Evolutionary conservation across 768 basidiomycete species (phyloP).

Genomic region (Phanerochaete sordida): DNA sequence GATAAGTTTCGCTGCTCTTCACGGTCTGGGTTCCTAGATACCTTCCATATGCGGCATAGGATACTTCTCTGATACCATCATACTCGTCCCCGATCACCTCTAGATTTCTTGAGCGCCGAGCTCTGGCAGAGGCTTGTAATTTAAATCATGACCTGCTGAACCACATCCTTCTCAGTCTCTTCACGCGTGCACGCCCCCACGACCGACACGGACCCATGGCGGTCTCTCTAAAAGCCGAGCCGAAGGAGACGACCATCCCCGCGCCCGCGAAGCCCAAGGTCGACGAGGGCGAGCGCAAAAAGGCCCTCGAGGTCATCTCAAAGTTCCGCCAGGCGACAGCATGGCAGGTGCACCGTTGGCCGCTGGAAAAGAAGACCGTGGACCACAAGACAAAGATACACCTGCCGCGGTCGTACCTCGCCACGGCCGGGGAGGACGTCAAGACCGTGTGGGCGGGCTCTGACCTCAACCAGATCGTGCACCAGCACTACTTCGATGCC

Average conservation of each 20-base stretch:
- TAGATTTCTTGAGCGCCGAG: too few relatives aligned
- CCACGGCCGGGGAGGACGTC: constrained; percentile 33
- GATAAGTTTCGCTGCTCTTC: too few relatives aligned
- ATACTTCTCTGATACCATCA: not conserved
- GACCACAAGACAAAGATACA: constrained; percentile 31
- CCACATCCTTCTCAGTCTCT: not conserved
- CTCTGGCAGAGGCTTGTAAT: too few relatives aligned
- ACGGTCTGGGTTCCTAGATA: too few relatives aligned
- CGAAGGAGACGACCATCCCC: not conserved
- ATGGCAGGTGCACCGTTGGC: constrained; percentile 39
- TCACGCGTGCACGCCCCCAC: not conserved
- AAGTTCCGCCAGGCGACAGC: constrained; percentile 32
- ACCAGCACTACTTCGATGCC: constrained; percentile 22
- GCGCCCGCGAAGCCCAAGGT: not conserved
- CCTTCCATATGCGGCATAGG: too few relatives aligned
- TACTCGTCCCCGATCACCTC: not conserved
- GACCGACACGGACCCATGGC: not conserved
- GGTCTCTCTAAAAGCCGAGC: not conserved
- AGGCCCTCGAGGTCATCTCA: constrained; percentile 27
- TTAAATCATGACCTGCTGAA: not conserved
- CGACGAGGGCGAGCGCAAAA: not conserved
- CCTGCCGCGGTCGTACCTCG: constrained; percentile 38
- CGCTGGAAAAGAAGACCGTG: constrained; percentile 31
- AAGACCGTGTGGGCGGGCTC: constrained; percentile 27
- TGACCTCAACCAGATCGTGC: constrained; percentile 38